phyloP scores from a whole-genome alignment of 1,284 basidiomycete species.

The Heterobasidion parviporum region DNA sequence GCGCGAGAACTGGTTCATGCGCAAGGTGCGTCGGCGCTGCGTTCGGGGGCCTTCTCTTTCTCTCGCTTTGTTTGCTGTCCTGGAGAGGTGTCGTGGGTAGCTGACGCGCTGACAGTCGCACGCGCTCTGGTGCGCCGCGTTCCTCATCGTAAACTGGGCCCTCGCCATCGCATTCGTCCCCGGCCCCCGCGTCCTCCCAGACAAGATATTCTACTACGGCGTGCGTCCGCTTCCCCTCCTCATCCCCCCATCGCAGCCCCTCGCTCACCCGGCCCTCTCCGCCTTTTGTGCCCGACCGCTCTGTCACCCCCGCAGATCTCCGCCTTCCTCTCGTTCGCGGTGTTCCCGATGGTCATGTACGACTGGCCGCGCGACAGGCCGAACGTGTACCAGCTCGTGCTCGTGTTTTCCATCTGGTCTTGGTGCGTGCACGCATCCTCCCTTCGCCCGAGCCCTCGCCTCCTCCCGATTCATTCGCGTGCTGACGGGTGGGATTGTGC shows the following conservation, averaged over 20 bases:
- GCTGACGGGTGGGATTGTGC: neutral
- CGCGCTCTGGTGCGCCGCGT: slow-evolving; percentile 57
- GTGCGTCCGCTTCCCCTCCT: slow-evolving; percentile 25
- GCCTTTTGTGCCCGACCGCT: slow-evolving; percentile 7
- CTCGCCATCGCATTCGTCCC: slow-evolving; percentile 47
- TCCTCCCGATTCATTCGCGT: no score
- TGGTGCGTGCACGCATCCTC: slow-evolving; percentile 29
- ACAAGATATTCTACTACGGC: slow-evolving; percentile 58
- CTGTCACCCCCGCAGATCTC: slow-evolving; percentile 23
- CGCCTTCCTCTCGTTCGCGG: slow-evolving; percentile 31
- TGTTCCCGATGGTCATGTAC: slow-evolving; percentile 50
- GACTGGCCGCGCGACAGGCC: slow-evolving; percentile 61
- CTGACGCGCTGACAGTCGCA: slow-evolving; percentile 28
- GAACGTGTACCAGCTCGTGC: slow-evolving; percentile 49
- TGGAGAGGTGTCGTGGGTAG: neutral
- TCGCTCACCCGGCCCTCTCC: neutral
- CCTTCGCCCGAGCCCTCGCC: no score
- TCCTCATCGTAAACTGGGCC: slow-evolving; percentile 66
- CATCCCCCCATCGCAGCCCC: neutral
- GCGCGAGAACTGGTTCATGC: slow-evolving; percentile 43
- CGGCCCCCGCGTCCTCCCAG: slow-evolving; percentile 35
- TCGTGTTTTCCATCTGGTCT: slow-evolving; percentile 48
- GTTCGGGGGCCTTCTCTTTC: slow-evolving; percentile 1
- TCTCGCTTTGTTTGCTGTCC: neutral
- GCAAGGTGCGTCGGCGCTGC: slow-evolving; percentile 26